Percentiles rank a stretch among this genome's conserved stretches.
These are phyloP conservation scores for Salix dunnii DNA, from an alignment of 345 rosid species.

Conservation along the genomic window DNA sequence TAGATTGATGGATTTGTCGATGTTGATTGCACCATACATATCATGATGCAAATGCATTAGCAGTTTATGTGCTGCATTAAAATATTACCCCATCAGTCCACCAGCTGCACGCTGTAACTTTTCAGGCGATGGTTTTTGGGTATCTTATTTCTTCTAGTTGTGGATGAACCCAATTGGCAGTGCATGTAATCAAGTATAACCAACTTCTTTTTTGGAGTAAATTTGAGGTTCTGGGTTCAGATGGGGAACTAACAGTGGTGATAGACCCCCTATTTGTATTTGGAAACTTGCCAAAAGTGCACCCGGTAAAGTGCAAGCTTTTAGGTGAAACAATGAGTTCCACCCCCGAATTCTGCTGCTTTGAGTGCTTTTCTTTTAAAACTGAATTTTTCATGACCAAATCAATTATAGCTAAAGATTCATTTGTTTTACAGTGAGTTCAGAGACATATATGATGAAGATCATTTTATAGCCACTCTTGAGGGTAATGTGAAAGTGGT, in stretches of 20 bases:
- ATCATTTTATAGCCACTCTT: slow-evolving; percentile 68
- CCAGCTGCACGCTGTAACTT: background rate
- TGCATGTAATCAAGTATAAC: background rate
- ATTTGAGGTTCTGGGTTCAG: background rate
- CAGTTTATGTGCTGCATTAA: background rate
- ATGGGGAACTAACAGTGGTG: background rate
- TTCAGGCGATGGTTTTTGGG: background rate
- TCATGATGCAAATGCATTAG: background rate
- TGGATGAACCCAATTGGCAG: background rate
- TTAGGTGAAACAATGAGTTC: background rate
- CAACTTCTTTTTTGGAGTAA: background rate
- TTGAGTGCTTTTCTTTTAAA: slow-evolving; percentile 1
- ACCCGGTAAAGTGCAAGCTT: background rate
- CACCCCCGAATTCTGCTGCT: background rate
- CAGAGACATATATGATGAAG: slow-evolving; percentile 77
- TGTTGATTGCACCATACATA: background rate
- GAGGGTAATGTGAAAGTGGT: slow-evolving; percentile 68
- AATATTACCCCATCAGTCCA: background rate
- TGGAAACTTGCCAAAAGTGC: background rate
- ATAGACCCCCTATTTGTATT: background rate
- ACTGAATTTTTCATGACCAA: background rate
- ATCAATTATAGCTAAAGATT: background rate
- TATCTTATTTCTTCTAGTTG: background rate
- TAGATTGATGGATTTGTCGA: background rate
- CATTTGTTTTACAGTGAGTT: slow-evolving; percentile 55